phyloP scores from a whole-genome alignment of 2,329 filamentous ascomycete genomes.

The Claviceps paspali region DNA sequence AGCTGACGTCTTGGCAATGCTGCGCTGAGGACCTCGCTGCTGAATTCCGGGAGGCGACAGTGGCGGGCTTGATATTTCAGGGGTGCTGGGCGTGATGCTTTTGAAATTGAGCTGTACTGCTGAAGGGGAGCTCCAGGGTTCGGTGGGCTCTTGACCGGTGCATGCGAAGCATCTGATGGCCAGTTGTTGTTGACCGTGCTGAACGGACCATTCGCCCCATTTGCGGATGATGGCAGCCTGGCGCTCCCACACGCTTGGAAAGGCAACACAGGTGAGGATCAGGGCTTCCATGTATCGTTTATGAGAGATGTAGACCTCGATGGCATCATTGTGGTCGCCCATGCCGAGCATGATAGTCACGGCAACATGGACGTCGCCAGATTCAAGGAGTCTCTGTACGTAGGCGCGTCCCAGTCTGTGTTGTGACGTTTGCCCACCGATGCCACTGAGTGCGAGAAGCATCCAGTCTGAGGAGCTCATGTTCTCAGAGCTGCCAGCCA shows the following conservation, averaged over 20 bases:
- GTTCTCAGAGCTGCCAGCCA: slow-evolving; percentile 67
- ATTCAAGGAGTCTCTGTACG: slow-evolving; percentile 77
- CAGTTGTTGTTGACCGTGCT: slow-evolving; percentile 73
- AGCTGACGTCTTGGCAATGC: slow-evolving; percentile 64
- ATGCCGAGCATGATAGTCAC: slow-evolving; percentile 87
- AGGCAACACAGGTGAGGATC: slow-evolving; percentile 69
- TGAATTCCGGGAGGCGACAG: slow-evolving; percentile 56
- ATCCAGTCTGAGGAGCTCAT: slow-evolving; percentile 96
- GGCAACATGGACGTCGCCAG: slow-evolving; percentile 79
- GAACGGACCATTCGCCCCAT: slow-evolving; percentile 88
- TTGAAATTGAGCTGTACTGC: slow-evolving; percentile 47
- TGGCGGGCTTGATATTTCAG: slow-evolving; percentile 51
- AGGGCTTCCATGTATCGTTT: slow-evolving; percentile 87
- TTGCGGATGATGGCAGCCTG: slow-evolving; percentile 78
- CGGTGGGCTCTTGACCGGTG: slow-evolving; percentile 68
- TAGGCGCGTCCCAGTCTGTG: slow-evolving; percentile 85
- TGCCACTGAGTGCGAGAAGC: slow-evolving; percentile 78
- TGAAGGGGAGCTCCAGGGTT: slow-evolving; percentile 77
- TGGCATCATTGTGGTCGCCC: slow-evolving; percentile 83
- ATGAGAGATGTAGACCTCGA: slow-evolving; percentile 90
- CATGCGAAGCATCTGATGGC: slow-evolving; percentile 91
- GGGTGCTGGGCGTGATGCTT: slow-evolving; percentile 37
- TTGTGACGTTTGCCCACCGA: slow-evolving; percentile 60
- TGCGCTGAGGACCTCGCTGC: slow-evolving; percentile 40
- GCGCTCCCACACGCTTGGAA: slow-evolving; percentile 77